Base-by-base conservation (phyloP, 495 filamentous ascomycete genomes). In the Parmelia sp. region DNA sequence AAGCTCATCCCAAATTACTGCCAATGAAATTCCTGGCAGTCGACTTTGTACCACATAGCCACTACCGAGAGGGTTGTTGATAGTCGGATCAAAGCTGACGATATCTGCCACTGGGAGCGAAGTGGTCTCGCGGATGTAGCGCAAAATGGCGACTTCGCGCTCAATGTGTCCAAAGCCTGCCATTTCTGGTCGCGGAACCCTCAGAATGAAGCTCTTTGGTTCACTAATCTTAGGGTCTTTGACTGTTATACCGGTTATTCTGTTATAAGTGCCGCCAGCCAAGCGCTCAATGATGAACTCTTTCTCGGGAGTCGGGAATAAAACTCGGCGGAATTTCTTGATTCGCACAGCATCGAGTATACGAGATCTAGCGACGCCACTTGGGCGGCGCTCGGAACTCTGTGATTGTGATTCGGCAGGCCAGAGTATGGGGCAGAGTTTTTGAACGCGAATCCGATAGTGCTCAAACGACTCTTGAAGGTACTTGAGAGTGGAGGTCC, bases 111-210 rank as follows among this genome's bases (percentile, higher is more conserved):
- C 75, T 2, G 82, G 82, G 9, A 85, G 70, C 3, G 68, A 68
- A 9, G 81, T 83, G 33, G 73, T 68, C 35, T 70, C 61, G 35
- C 72, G 64, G 10, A 84, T 66, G 60, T 75, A 81, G 15, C 68
- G 69, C 11, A 84, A 71, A 0, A 83, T 83, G 4, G 80, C 77
- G 3, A 78, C 80, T 60, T 85, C 81, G 42, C 79, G 80, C 7
- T 74, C 74, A 33, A 33, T 33, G 15, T 21, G 11, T 3, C 27
- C 27, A 2, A 73, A 45, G 9, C 27, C 8, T 25, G 56, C 53
- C 14, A 47, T n/a, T 0, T 14, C 0, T 9, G 44, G 40, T 15
- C 55, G 40, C 39, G 62, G 62, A 7, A 31, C 62, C 8, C 62
- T 36, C 27, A 64, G 31, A 10, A 64, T 37, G 35, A 64, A 0